Conservation (phyloP, 2,329 filamentous ascomycete genomes). For the Diaporthe caulivora region DNA sequence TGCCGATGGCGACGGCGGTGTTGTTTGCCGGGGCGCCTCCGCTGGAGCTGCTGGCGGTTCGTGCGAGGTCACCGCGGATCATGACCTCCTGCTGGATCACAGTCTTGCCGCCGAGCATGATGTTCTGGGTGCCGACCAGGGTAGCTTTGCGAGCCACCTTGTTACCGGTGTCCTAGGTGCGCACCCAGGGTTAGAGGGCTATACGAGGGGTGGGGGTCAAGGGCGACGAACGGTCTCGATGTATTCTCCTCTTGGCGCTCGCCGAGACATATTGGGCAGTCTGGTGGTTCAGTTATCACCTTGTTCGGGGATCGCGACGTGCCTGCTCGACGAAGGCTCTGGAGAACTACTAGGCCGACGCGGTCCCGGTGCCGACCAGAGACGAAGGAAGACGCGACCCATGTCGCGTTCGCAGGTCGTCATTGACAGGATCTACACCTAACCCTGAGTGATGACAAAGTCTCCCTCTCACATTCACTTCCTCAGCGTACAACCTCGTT, state of each 20-base stretch:
- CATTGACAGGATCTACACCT: background rate
- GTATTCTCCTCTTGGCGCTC: conserved; percentile 88
- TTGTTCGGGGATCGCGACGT: background rate
- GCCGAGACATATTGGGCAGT: conserved; percentile 75
- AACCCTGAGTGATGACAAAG: background rate
- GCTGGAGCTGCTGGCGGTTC: conserved; percentile 59
- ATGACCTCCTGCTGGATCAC: conserved; percentile 96
- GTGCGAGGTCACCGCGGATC: conserved; percentile 89
- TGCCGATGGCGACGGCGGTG: conserved; percentile 86
- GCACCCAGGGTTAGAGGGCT: background rate
- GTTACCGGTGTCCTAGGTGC: conserved; percentile 89
- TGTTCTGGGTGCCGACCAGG: conserved; percentile 96
- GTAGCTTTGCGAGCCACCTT: conserved; percentile 94
- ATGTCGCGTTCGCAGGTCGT: background rate
- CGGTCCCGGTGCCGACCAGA: conserved; percentile 5
- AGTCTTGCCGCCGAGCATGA: conserved; percentile 95
- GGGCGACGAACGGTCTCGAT: conserved; percentile 84
- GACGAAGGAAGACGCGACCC: background rate
- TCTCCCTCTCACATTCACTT: too few species aligned
- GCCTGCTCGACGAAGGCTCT: background rate
- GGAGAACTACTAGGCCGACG: conserved; percentile 16
- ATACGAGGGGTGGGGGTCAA: background rate
- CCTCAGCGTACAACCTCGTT: background rate
- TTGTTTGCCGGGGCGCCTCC: conserved; percentile 60
- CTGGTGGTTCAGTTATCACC: background rate